Percentiles rank a stretch among this genome's conserved stretches.
Evolutionary conservation across 768 basidiomycete genomes (phyloP).

Genomic region (Amanita thiersii): DNA sequence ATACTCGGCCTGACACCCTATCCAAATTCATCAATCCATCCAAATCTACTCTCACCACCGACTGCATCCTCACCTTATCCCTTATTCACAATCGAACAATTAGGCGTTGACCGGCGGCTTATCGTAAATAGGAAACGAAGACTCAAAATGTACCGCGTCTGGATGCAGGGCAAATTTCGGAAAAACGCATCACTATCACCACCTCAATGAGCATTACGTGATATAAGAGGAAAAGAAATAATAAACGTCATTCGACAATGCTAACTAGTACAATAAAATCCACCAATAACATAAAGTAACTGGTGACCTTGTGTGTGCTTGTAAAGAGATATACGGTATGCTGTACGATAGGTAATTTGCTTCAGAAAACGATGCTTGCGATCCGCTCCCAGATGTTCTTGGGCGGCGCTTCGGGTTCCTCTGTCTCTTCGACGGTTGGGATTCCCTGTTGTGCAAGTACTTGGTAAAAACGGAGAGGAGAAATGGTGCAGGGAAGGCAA

Average conservation of each 20-base stretch:
- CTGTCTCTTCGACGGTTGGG: conserved; percentile 64
- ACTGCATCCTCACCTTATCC: conserved; percentile 37
- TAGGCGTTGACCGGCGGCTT: conserved; percentile 85
- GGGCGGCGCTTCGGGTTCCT: conserved; percentile 41
- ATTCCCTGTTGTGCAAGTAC: conserved; percentile 39
- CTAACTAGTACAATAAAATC: not conserved
- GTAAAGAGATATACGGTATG: too few relatives aligned
- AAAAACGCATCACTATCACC: too few relatives aligned
- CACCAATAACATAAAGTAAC: not conserved
- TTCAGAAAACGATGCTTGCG: conserved; percentile 42
- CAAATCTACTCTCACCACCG: conserved; percentile 28
- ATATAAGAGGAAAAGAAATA: not conserved
- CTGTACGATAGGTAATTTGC: too few relatives aligned
- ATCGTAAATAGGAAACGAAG: conserved; percentile 91
- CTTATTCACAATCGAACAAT: conserved; percentile 72
- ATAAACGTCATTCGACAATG: not conserved
- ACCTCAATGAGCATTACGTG: too few relatives aligned
- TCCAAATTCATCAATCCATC: conserved; percentile 20
- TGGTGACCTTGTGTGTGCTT: too few relatives aligned
- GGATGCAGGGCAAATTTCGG: conserved; percentile 85
- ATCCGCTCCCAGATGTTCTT: conserved; percentile 43
- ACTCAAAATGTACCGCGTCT: conserved; percentile 95
- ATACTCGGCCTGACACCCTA: conserved; percentile 2
- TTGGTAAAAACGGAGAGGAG: not conserved
- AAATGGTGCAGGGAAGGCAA: not conserved